Conservation (phyloP, 2,329 filamentous ascomycete species). For the Microsporum audouinii region DNA sequence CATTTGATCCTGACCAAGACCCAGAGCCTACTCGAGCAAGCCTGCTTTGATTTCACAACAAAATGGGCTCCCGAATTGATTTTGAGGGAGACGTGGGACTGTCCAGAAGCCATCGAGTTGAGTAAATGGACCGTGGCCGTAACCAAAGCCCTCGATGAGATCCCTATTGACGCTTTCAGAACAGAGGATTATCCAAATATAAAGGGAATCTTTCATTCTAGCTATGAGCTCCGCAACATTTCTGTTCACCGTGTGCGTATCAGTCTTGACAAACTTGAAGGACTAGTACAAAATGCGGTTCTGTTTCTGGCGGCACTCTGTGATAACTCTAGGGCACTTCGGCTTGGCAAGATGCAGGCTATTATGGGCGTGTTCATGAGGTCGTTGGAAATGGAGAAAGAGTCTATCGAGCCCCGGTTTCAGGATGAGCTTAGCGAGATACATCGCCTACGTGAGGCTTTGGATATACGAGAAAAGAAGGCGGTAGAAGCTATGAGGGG, state of each 20-base stretch:
- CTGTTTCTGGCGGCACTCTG: neutral
- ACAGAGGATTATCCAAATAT: neutral
- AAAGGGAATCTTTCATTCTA: neutral
- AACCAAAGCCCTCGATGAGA: slow-evolving; percentile 10
- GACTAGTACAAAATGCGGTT: neutral
- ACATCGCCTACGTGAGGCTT: neutral
- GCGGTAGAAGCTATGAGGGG: neutral
- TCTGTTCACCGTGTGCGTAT: neutral
- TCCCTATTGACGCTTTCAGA: neutral
- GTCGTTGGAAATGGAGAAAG: neutral
- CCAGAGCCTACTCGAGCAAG: slow-evolving; percentile 30
- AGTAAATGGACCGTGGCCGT: slow-evolving; percentile 26
- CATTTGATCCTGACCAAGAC: slow-evolving; percentile 28
- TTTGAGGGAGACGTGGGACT: slow-evolving; percentile 21
- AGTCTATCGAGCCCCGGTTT: neutral
- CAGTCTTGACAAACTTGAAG: neutral
- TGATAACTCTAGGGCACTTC: neutral
- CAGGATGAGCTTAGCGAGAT: neutral
- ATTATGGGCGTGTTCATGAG: neutral
- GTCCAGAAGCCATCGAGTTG: slow-evolving; percentile 28
- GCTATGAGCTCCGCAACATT: neutral
- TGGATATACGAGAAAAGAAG: neutral
- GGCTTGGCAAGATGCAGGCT: neutral
- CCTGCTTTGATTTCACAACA: slow-evolving; percentile 31
- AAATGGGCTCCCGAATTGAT: slow-evolving; percentile 25